Base-by-base conservation (phyloP, 345 rosid genomes). In the Salix exigua region DNA sequence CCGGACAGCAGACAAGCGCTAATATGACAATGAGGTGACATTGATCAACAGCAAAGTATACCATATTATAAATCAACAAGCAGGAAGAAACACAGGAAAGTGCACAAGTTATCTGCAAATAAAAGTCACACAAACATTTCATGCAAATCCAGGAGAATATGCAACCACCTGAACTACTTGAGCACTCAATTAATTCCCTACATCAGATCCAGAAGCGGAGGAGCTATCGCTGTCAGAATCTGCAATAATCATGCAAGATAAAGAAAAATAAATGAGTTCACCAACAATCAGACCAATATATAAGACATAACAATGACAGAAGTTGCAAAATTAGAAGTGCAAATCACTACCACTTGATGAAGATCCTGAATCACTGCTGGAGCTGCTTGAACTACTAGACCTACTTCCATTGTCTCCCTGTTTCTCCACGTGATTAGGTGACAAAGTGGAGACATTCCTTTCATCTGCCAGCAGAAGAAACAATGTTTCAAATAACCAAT, bases 301-400 rank as follows among this genome's bases (percentile, higher is more conserved):
- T 6, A 5, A 69, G 26, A 40, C 25, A 25, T 25, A 31, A 71
- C 11, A 28, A 18, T 8, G 14, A n/a, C 16, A 51, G 7, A 63
- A 26, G 31, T 51, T 63, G 17, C 19, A 14, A 48, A 21, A 26
- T 7, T 13, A 46, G 16, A n/a, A 38, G 30, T 4, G 33, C 26
- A 23, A 61, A 40, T 16, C 31, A 12, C 53, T 96, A 96, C 99
- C 99, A 83, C 98, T 96, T 70, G 96, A 87, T 73, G 98, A 93
- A 83, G 99, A 96, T 76, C 95, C 97, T 72, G 98, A 93, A 81
- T 88, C 94, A 86, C 99, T 93, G 85, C 95, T 91, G 72, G 98
- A 96, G 86, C 97, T 93, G 87, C 92, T 92, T 71, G 99, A 96
- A 81, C 98, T 93, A 86, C 96, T 93, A 21, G 99, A 92, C 83